Base-by-base conservation (phyloP, 2,329 filamentous ascomycete species). In the Mariannaea elegans region DNA sequence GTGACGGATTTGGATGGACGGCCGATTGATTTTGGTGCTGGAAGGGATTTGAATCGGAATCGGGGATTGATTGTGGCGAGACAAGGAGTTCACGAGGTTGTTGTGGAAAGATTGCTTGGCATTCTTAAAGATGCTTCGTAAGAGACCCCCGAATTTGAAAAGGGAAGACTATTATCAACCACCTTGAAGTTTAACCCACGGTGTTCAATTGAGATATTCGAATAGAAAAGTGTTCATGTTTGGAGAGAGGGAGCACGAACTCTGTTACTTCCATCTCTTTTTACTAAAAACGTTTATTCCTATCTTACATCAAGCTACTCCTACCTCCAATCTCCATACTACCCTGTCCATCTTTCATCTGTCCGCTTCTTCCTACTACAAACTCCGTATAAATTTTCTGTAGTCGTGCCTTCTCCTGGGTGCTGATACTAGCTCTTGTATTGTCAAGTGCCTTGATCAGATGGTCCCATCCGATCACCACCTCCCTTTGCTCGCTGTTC, bases 321-420 rank as follows among this genome's bases (percentile, higher is more conserved):
- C 95, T 83, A 13, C 94, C 95, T 7, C 95, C 95, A 78, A 99
- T 88, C 77, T 98, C 95, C 76, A 89, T 96, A 56, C 90, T 91
- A 0, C 91, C 93, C 77, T 98, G 92, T 2, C 95, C 95, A 76
- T 91, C 94, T 61, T 89, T 92, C 92, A 99, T 93, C 80, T 98
- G 94, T 7, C 95, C 95, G 75, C 94, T 97, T 67, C 95, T 84
- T 0, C 93, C 94, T 4, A 92, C 91, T 0, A 97, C 89, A 81
- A 99, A 99, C 78, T 99, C 95, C 14, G 84, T 82, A 74, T 99
- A 99, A 62, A 99, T 97, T 38, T 86, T 86, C 70, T 87, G 84
- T 65, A 99, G 77, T 60, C 94, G 82, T 62, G 80, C 82, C 69
- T 88, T 85, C 78, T 99, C 95, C 60, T 93, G 86, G 3, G 82